phyloP scores from a whole-genome alignment of 1,284 basidiomycete species.

The Ustilago curta region DNA sequence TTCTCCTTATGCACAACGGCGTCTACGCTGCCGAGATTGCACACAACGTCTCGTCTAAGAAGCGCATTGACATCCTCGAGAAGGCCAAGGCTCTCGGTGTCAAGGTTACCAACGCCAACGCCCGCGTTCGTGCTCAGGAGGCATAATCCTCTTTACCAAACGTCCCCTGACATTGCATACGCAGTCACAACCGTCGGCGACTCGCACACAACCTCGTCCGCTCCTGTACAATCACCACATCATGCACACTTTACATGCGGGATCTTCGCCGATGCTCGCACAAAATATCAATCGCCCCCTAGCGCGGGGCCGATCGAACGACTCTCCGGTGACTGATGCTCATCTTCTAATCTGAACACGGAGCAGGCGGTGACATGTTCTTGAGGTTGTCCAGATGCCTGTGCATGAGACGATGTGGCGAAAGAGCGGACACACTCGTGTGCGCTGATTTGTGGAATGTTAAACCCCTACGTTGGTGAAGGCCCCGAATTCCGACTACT shows the following conservation, averaged over 20 bases:
- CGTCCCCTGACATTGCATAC: constrained; percentile 13
- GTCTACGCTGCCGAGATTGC: constrained; percentile 96
- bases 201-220: constrained; percentile 10
- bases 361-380: not conserved
- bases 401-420: not conserved
- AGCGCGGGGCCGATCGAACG: constrained; percentile 37
- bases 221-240: constrained; percentile 43
- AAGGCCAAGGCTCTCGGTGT: constrained; percentile 73
- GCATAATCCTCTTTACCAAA: constrained; percentile 60
- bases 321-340: not conserved
- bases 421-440: not conserved
- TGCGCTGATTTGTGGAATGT: not conserved
- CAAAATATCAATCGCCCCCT: constrained; percentile 50
- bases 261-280: constrained; percentile 8
- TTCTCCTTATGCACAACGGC: constrained; percentile 82
- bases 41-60: constrained; percentile 95
- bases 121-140: constrained; percentile 97
- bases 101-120: constrained; percentile 91
- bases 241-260: constrained; percentile 20
- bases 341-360: not conserved
- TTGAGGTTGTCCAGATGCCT: not conserved
- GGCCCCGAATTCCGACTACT: not conserved
- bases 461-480: not conserved
- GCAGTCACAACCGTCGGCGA: constrained; percentile 24
- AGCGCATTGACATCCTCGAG: constrained; percentile 92